These are phyloP conservation scores for Populus hybrid DNA, from an alignment of 441 rosid genomes.

Conservation along the genomic window DNA sequence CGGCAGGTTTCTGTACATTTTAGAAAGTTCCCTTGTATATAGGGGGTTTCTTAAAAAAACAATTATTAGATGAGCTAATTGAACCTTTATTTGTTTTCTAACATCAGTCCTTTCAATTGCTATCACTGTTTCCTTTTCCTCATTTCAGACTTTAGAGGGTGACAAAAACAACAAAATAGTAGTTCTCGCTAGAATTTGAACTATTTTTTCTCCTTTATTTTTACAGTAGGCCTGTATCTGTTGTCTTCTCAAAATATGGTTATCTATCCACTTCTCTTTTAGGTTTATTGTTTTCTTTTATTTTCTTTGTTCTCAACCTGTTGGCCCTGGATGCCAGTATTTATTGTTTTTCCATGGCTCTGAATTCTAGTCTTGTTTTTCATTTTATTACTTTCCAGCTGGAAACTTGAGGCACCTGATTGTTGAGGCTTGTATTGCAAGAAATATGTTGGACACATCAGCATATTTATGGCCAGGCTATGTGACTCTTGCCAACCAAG, in stretches of 20 bases:
- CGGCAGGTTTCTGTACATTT: background rate
- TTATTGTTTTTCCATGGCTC: constrained; percentile 10
- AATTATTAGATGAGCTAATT: background rate
- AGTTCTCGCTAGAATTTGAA: background rate
- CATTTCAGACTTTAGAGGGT: background rate
- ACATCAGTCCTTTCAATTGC: background rate
- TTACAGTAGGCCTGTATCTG: background rate
- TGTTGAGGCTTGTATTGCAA: constrained; percentile 94
- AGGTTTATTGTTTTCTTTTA: background rate
- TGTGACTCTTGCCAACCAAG: constrained; percentile 57
- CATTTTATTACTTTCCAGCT: constrained; percentile 37
- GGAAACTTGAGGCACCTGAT: constrained; percentile 97
- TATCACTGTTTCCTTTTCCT: background rate
- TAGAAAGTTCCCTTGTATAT: background rate
- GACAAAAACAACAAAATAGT: background rate
- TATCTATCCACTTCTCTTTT: background rate
- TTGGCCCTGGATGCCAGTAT: background rate
- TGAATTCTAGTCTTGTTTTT: constrained; percentile 20
- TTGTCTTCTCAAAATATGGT: background rate
- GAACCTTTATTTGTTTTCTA: background rate
- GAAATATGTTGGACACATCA: constrained; percentile 90
- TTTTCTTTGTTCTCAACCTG: background rate
- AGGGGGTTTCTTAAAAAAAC: background rate
- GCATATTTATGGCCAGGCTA: constrained; percentile 95
- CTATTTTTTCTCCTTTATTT: background rate